These are phyloP conservation scores for Stipa capillata DNA, from an alignment of 176 grass and related monocot species.

Conservation along the genomic window DNA sequence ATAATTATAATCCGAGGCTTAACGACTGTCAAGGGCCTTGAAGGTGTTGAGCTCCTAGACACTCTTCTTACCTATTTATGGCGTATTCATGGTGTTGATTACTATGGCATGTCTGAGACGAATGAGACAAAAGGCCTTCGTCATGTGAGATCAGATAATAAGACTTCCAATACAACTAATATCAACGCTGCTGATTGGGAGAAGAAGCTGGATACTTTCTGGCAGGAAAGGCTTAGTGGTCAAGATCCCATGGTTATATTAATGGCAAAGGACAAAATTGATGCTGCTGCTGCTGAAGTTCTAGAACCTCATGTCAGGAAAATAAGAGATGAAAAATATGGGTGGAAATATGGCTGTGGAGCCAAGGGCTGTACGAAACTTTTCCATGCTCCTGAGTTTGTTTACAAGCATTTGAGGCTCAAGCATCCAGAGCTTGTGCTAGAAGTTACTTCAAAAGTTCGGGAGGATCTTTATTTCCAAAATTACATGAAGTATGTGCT, in stretches of 20 bases:
- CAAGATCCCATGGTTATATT: constrained; percentile 77
- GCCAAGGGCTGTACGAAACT: constrained; percentile 97
- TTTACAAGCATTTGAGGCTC: constrained; percentile 96
- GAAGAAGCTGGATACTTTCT: constrained; percentile 86
- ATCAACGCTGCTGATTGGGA: constrained; percentile 68
- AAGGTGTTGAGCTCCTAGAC: constrained; percentile 91
- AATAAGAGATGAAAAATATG: constrained; percentile 99
- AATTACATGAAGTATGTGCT: constrained; percentile 95
- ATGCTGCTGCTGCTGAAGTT: constrained; percentile 78
- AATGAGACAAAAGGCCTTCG: constrained; percentile 72
- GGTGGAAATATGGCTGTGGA: constrained; percentile 99
- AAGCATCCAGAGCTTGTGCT: constrained; percentile 89
- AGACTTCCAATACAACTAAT: constrained; percentile 48
- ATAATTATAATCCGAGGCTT: constrained; percentile 92
- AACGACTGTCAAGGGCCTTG: constrained; percentile 91
- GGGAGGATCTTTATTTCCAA: constrained; percentile 91
- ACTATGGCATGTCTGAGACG: constrained; percentile 80
- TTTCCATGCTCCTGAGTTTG: constrained; percentile 98
- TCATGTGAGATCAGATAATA: constrained; percentile 75
- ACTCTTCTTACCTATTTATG: constrained; percentile 90
- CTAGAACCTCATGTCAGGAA: constrained; percentile 86
- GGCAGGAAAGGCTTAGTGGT: constrained; percentile 71
- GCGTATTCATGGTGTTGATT: constrained; percentile 96
- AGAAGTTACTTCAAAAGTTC: constrained; percentile 89
- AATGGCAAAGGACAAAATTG: constrained; percentile 89